Base-by-base conservation (phyloP, 345 rosid genomes). In the Arabis hirsuta region DNA sequence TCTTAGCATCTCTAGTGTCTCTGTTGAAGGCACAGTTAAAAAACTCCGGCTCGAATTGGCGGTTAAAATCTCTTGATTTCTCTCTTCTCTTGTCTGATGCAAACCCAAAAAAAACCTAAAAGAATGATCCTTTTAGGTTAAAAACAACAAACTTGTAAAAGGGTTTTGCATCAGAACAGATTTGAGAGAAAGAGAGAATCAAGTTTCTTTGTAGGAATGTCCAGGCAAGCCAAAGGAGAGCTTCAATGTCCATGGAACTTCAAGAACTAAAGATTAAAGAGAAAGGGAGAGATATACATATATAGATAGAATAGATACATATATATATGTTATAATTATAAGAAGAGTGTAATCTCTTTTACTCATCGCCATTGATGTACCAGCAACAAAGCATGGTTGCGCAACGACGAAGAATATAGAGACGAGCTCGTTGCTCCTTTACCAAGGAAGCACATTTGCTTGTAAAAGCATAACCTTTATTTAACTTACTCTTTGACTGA, bases 301-400 rank as follows among this genome's bases (percentile, higher is more conserved):
- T 54, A 60, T 20, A 45, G 27, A 53, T 62, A 13, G 9, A 56
- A 56, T 55, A 41, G 12, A 20, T 54, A 32, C 32, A 3, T 56
- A 22, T 2, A 47, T 55, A 62, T 34, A 27, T 13, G 22, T 19
- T 68, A 75, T 46, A 39, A 10, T 12, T 4, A 42, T 42, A 45
- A 55, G 48, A 61, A 61, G 65, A 55, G 54, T 36, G 0, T 36
- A 8, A 36, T 29, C 12, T 75, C 58, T 53, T 47, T 66, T 77
- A 82, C 48, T 83, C 90, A 60, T 87, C 94, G 4, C 87, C 88
- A 3, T 84, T 83, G 31, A 88, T 82, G 71, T 86, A 88, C 85
- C 84, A 85, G 77, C 91, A 87, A 22, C 88, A 81, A 60, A 90
- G 97, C 89, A 90, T 86, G 62, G 91, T 84, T 52, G 90, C 90